Percentiles rank a stretch among this genome's conserved stretches.
phyloP scores from a whole-genome alignment of 2,329 filamentous ascomycete genomes.

The Penicillium digitatum region DNA sequence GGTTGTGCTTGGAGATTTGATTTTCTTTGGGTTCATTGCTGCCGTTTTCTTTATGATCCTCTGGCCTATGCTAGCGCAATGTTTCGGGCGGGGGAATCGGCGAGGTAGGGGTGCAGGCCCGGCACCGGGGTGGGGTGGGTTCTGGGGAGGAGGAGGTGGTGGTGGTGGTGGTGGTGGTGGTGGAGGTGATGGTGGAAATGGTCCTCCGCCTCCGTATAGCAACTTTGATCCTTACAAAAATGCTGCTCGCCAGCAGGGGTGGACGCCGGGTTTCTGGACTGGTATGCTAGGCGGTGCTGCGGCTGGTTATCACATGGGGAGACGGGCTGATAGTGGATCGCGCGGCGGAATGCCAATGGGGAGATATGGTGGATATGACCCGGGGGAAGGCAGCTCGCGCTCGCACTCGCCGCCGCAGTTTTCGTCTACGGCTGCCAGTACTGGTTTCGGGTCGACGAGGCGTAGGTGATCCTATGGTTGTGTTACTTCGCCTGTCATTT shows the following conservation, averaged over 20 bases:
- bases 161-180: conserved; percentile 35
- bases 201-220: conserved; percentile 42
- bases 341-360: conserved; percentile 14
- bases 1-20: conserved; percentile 22
- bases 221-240: conserved; percentile 25
- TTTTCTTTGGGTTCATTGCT: conserved; percentile 35
- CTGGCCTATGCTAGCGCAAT: conserved; percentile 22
- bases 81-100: conserved; percentile 25
- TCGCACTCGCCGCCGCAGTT: conserved; percentile 33
- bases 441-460: conserved; percentile 46
- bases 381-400: conserved; percentile 35
- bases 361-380: conserved; percentile 20
- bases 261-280: conserved; percentile 49
- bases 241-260: conserved; percentile 27
- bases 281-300: conserved; percentile 43
- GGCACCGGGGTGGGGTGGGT: conserved; percentile 24
- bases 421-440: conserved; percentile 35
- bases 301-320: conserved; percentile 43
- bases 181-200: conserved; percentile 32
- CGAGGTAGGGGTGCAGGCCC: conserved; percentile 16
- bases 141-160: conserved; percentile 34
- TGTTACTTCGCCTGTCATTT: background rate
- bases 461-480: conserved; percentile 29
- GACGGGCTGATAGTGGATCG: conserved; percentile 18
- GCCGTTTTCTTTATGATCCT: conserved; percentile 31